Conservation (phyloP, 352 stramenopile genomes). For the Globisporangium acanthophoron region DNA sequence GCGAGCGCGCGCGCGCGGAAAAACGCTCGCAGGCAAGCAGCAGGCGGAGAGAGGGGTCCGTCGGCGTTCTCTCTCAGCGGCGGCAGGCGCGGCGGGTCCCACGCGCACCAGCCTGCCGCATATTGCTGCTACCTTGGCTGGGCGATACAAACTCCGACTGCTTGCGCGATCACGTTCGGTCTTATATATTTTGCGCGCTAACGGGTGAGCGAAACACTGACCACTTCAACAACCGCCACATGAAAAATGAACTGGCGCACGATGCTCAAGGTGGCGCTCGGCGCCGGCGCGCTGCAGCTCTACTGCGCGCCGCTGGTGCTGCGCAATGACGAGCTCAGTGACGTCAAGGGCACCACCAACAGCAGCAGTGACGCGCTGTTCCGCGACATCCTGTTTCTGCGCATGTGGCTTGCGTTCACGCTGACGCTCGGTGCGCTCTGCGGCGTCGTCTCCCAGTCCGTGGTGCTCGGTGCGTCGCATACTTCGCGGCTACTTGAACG, state of each 20-base stretch:
- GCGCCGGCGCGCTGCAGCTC: slow-evolving; percentile 2
- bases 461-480: slow-evolving; percentile 9
- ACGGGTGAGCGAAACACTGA: not conserved
- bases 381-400: slow-evolving; percentile 10
- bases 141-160: not conserved
- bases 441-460: slow-evolving; percentile 8
- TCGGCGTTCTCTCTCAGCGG: not conserved
- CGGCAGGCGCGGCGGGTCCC: not conserved
- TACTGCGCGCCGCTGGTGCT: slow-evolving; percentile 11
- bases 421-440: slow-evolving; percentile 12
- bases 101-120: not conserved
- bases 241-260: slow-evolving; percentile 1
- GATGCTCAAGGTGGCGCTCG: slow-evolving; percentile 1
- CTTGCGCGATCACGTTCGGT: not conserved
- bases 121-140: not conserved
- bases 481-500: not conserved
- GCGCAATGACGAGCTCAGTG: slow-evolving; percentile 2
- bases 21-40: not conserved
- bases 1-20: not conserved
- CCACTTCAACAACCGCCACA: not conserved
- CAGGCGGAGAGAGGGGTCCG: not conserved
- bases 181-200: not conserved
- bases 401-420: slow-evolving; percentile 16
- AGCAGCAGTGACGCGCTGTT: not conserved
- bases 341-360: not conserved